Evolutionary conservation across 2,329 filamentous ascomycete genomes (phyloP).

Genomic region (Aspergillus sojae): DNA sequence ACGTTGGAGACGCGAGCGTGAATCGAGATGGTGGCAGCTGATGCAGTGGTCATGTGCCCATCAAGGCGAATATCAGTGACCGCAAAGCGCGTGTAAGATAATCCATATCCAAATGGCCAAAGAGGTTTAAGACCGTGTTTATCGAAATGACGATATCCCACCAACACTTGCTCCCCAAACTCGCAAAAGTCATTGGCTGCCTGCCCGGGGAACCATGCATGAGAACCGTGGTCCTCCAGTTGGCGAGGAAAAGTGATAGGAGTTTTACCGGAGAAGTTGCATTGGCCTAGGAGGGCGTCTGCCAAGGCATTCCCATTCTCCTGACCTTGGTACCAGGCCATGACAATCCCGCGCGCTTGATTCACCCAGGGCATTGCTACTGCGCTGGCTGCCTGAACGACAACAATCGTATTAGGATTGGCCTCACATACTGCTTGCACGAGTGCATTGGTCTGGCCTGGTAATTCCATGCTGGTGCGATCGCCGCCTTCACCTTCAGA

Average conservation of each 20-base stretch:
- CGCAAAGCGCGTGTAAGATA: constrained; percentile 72
- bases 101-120: constrained; percentile 73
- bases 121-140: constrained; percentile 60
- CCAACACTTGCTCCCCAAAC: constrained; percentile 73
- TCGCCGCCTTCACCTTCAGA: constrained; percentile 19
- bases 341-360: constrained; percentile 66
- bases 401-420: constrained; percentile 15
- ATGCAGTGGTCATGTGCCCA: neutral
- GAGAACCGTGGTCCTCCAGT: constrained; percentile 69
- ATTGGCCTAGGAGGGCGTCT: constrained; percentile 65
- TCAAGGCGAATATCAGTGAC: constrained; percentile 2
- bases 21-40: neutral
- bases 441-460: constrained; percentile 11
- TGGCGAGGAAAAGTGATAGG: constrained; percentile 64
- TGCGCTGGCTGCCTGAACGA: constrained; percentile 13
- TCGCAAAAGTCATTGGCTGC: constrained; percentile 60
- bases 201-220: constrained; percentile 73
- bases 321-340: constrained; percentile 72
- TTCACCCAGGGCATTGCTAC: constrained; percentile 63
- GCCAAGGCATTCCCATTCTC: constrained; percentile 70
- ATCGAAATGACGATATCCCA: constrained; percentile 75
- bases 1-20: neutral
- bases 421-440: constrained; percentile 13
- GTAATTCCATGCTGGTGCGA: constrained; percentile 14
- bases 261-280: constrained; percentile 69